Base-by-base conservation (phyloP, 306 rosid genomes). In the Cicer yamashitae region DNA sequence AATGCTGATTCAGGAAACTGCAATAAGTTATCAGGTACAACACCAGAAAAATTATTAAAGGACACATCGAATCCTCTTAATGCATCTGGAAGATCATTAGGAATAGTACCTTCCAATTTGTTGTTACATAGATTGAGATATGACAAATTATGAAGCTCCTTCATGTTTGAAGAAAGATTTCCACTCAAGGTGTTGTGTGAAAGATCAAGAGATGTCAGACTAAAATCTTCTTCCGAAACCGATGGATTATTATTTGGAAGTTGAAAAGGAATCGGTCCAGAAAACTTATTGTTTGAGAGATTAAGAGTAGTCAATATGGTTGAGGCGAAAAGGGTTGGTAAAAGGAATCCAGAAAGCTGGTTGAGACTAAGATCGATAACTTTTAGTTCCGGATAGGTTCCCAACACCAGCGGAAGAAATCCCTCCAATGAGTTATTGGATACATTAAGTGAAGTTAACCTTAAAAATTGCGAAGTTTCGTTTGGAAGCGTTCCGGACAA, bases 1-100 rank as follows among this genome's bases (percentile, higher is more conserved):
- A 89, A 92, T 82, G 96, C 84, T 6, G 97, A 89, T 62, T 79
- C 91, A 34, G 96, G 89, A 84, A 92, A 92, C 40, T 76, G 79
- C 85, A 44, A 72, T 76, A 89, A 84, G 44, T 81, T 85, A 56
- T 63, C 81, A 38, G 96, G 97, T 54, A 90, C 80, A 71, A 67
- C 70, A 12, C 96, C 96, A 17, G 96, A 87, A 65, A 92, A 82
- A 79, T 92, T 88, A 78, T 92, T 89, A 22, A 87, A 87, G 65
- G 97, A 92, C 67, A 84, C 86, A 37, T 92, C 82, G 60, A 92
- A 80, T 37, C 43, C 96, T 73, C 66, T 82, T 82, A 92, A 77
- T 15, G 81, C 69, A 74, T 43, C 83, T 8, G 96, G 88, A 87
- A 92, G 86, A 64, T 85, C 83, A 53, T 84, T 73, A 15, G 96